These are phyloP conservation scores for Euphrasia arctica DNA, from an alignment of 305 asterid genomes.

Conservation along the genomic window DNA sequence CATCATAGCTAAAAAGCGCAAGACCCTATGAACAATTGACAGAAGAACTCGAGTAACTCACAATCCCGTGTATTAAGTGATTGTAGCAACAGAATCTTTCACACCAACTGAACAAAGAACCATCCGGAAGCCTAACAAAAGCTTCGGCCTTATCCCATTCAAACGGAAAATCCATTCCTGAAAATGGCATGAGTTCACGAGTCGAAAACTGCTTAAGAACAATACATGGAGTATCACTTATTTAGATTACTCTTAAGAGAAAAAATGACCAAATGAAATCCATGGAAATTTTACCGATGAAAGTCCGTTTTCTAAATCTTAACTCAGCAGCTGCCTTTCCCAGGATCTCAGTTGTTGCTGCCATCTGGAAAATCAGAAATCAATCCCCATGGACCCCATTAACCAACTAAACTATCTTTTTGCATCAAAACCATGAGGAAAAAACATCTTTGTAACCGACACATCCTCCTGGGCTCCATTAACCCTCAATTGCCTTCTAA, in stretches of 20 bases:
- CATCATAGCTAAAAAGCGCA: too few species aligned
- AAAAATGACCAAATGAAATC: background rate
- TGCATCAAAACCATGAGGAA: too few species aligned
- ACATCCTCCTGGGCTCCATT: too few species aligned
- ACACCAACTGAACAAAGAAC: slow-evolving; percentile 95
- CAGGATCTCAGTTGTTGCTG: slow-evolving; percentile 60
- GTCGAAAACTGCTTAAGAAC: background rate
- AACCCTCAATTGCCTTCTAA: too few species aligned
- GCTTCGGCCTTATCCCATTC: slow-evolving; percentile 85
- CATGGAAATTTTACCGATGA: slow-evolving; percentile 47
- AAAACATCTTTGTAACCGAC: too few species aligned
- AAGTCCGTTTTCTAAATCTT: slow-evolving; percentile 70
- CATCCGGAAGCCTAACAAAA: slow-evolving; percentile 82
- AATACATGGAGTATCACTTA: background rate
- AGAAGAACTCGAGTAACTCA: slow-evolving; percentile 36
- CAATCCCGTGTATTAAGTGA: slow-evolving; percentile 68
- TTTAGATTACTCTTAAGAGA: background rate
- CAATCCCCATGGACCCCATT: slow-evolving; percentile 2
- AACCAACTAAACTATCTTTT: background rate
- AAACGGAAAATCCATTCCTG: slow-evolving; percentile 91
- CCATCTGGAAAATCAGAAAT: slow-evolving; percentile 55
- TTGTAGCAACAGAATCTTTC: slow-evolving; percentile 76
- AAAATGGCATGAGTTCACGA: slow-evolving; percentile 22
- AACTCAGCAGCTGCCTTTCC: slow-evolving; percentile 86
- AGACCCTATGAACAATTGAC: too few species aligned